Conservation (phyloP, 495 filamentous ascomycete species). For the Penicillium parvum region DNA sequence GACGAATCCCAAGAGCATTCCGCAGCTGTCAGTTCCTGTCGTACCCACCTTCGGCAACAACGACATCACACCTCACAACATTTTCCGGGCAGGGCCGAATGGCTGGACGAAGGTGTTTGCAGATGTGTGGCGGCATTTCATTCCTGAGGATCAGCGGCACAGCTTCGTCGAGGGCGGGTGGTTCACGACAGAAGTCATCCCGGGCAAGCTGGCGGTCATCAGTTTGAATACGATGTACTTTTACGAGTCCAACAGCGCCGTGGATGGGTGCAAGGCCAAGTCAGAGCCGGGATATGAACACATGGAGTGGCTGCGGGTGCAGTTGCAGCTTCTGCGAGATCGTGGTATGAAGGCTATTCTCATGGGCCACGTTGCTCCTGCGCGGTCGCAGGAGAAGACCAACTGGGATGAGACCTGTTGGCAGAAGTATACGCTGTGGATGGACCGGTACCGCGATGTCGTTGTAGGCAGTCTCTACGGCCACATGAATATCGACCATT, state of each 20-base stretch:
- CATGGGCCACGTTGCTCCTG: conserved; percentile 90
- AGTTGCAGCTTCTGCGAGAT: conserved; percentile 74
- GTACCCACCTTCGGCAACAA: conserved; percentile 95
- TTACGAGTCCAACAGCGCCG: conserved; percentile 83
- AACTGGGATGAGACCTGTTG: conserved; percentile 94
- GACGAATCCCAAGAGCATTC: conserved; percentile 33
- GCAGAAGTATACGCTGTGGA: conserved; percentile 95
- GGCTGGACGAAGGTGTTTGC: conserved; percentile 69
- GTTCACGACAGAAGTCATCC: conserved; percentile 91
- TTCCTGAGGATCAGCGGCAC: conserved; percentile 90
- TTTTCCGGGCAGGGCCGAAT: conserved; percentile 80
- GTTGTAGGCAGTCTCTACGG: conserved; percentile 75
- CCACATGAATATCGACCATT: conserved; percentile 99
- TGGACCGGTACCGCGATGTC: conserved; percentile 86
- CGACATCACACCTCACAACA: conserved; percentile 96
- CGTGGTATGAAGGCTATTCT: conserved; percentile 93
- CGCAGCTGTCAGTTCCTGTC: conserved; percentile 70
- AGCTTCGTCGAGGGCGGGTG: conserved; percentile 89
- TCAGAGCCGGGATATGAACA: conserved; percentile 88
- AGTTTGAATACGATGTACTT: conserved; percentile 98
- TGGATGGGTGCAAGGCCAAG: conserved; percentile 76
- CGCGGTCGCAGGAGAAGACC: conserved; percentile 73
- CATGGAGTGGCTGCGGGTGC: conserved; percentile 94
- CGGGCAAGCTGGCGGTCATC: conserved; percentile 79
- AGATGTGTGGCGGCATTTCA: conserved; percentile 76